Evolutionary conservation across 495 filamentous ascomycete species (phyloP), one percentile per base, ranked within the genome.

Genomic region (Penicillium psychrofluorescens): DNA sequence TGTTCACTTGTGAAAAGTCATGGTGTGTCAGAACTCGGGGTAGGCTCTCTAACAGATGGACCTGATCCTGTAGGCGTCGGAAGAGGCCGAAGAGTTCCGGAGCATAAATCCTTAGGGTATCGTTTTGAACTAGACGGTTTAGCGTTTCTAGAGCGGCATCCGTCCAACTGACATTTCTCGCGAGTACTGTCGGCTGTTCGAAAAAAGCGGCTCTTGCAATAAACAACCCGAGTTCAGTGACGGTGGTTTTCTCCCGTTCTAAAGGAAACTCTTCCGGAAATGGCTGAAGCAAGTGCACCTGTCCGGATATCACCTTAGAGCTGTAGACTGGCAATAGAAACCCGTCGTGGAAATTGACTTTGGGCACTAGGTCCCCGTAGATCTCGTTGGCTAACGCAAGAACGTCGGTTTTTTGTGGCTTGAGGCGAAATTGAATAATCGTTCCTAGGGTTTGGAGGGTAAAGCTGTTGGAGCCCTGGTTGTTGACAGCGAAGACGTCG

Each of bases 211-310:
- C 15, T 16, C 4, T 16, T 16, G 15, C 15, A 16, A 16, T 16
- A 4, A 16, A 16, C 15, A 16, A 16, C 1, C 15, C 15, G 1
- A 16, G 15, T 4, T 16, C 15, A 16, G 15, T 16, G 15, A 16
- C 15, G 15, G 15, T 16, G 1, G 15, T 16, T 16, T 16, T 16
- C 31, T 33, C 31, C n/a, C 31, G 31, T 33, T 33, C 31, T 5
- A 33, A 33, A 2, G 31, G 31, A n/a, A 33, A 33, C 6, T 33
- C n/a, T 5, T 33, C 31, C 31, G 31, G n/a, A 33, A 33, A 33
- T 6, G 31, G 31, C 31, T 33, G 31, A 29, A 29, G 35, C 40
- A 38, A 45, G 41, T 27, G 43, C 41, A 22, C 40, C 41, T 40
- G 38, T 35, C 31, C 31, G 2, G 31, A 6, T 9, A 33, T 2